Conservation (phyloP, 2,329 filamentous ascomycete species). For the Periconia sp. region DNA sequence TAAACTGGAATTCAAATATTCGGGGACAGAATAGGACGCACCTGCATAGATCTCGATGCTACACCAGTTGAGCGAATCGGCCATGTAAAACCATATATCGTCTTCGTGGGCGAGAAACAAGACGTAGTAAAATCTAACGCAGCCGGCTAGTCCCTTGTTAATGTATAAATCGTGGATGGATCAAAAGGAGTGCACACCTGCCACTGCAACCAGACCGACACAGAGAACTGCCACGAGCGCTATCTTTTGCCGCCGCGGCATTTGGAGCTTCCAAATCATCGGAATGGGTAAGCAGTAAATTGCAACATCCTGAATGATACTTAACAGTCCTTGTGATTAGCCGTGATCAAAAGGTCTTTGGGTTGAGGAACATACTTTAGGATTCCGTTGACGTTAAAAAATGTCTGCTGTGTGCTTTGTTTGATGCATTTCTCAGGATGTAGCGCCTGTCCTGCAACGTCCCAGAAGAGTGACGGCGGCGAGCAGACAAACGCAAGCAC, state of each 20-base stretch:
- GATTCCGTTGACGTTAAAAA: constrained; percentile 12
- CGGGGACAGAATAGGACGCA: background rate
- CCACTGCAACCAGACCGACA: constrained; percentile 10
- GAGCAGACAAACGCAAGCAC: constrained; percentile 8
- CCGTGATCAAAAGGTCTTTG: too few species aligned
- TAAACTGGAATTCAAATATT: too few species aligned
- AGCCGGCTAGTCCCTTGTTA: constrained; percentile 3
- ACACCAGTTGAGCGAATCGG: constrained; percentile 13
- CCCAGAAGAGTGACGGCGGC: constrained; percentile 12
- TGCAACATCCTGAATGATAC: constrained; percentile 9
- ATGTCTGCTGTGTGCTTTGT: constrained; percentile 8
- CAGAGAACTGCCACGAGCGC: constrained; percentile 6
- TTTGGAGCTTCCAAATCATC: constrained; percentile 8
- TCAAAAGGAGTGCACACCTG: constrained; percentile 1
- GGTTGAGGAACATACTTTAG: constrained; percentile 5
- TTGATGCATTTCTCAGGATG: constrained; percentile 10
- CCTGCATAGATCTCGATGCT: constrained; percentile 13
- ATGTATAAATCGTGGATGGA: background rate
- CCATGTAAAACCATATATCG: constrained; percentile 13
- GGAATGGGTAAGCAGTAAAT: constrained; percentile 7
- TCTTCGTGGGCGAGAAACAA: constrained; percentile 10
- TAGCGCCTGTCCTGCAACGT: background rate
- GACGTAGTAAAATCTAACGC: constrained; percentile 12
- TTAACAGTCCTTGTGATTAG: background rate
- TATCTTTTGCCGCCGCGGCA: constrained; percentile 8